Percentiles rank a stretch among this genome's conserved stretches.
These are phyloP conservation scores for Fraxinus xanthoxyloides DNA, from an alignment of 305 asterid species.

Conservation along the genomic window DNA sequence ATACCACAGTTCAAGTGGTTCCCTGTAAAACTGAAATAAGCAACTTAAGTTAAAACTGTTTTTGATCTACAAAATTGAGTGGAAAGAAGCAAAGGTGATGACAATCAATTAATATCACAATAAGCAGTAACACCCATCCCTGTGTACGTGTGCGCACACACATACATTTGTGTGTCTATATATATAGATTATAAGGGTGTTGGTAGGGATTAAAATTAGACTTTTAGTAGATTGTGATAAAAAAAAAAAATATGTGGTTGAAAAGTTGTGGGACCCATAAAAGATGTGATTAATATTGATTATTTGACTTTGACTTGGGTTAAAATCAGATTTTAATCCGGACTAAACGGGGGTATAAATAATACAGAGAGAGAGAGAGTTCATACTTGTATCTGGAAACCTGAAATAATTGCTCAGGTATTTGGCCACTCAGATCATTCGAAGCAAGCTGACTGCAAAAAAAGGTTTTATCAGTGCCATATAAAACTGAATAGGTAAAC, in stretches of 20 bases:
- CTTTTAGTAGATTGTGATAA: too few species aligned
- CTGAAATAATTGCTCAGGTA: slow-evolving; percentile 64
- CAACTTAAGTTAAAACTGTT: slow-evolving; percentile 28
- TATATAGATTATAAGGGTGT: background rate
- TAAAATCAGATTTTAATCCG: too few species aligned
- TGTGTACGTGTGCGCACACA: background rate
- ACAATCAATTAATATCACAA: background rate
- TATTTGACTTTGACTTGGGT: too few species aligned
- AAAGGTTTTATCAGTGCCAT: slow-evolving; percentile 15
- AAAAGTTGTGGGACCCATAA: too few species aligned
- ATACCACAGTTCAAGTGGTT: slow-evolving; percentile 69
- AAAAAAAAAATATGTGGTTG: too few species aligned
- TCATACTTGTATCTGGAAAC: slow-evolving; percentile 75
- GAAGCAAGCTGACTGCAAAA: slow-evolving; percentile 77
- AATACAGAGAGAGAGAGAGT: background rate
- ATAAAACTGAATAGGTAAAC: background rate
- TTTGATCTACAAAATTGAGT: background rate
- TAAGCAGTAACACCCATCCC: background rate
- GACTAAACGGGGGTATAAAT: too few species aligned
- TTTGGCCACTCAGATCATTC: slow-evolving; percentile 59
- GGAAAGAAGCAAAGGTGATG: background rate
- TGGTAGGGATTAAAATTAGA: too few species aligned
- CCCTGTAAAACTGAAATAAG: slow-evolving; percentile 73
- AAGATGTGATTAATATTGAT: too few species aligned
- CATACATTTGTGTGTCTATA: background rate